Conservation (phyloP, 1,284 basidiomycete species). For the Limonomyces culmigenus region DNA sequence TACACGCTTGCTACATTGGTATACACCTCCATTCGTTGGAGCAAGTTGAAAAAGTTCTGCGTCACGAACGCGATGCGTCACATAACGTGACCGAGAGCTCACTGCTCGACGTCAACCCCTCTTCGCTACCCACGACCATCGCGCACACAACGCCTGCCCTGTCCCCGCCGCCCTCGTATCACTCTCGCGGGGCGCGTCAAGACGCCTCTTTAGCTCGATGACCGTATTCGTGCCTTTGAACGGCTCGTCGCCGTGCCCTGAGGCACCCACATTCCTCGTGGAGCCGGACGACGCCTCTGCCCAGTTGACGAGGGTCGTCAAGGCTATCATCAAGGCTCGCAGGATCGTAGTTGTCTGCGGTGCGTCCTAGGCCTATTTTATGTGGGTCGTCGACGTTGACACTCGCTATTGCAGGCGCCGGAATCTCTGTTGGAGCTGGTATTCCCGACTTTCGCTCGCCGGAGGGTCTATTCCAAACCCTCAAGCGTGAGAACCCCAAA, state of each 20-base stretch:
- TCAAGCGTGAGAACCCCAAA: conserved; percentile 66
- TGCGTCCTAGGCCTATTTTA: conserved; percentile 20
- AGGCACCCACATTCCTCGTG: conserved; percentile 19
- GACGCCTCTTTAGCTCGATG: too few relatives aligned
- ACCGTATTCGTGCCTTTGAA: conserved; percentile 19
- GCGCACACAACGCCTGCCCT: too few relatives aligned
- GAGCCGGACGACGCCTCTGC: conserved; percentile 17
- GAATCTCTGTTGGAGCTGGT: conserved; percentile 79
- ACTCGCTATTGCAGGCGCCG: conserved; percentile 44
- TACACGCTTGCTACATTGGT: too few relatives aligned
- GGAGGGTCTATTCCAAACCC: conserved; percentile 65
- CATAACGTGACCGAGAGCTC: too few relatives aligned
- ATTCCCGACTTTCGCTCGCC: conserved; percentile 89
- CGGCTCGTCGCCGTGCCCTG: conserved; percentile 13
- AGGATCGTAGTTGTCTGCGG: conserved; percentile 79
- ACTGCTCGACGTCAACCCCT: too few relatives aligned
- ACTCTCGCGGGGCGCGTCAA: too few relatives aligned
- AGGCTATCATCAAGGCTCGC: conserved; percentile 60
- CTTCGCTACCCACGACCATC: too few relatives aligned
- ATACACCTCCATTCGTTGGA: too few relatives aligned
- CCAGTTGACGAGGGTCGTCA: conserved; percentile 35
- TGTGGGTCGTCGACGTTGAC: conserved; percentile 2
- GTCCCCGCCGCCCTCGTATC: too few relatives aligned
- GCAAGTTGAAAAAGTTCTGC: too few relatives aligned
- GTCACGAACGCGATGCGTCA: too few relatives aligned